These are phyloP conservation scores for Globisporangium paroecandrum DNA, from an alignment of 352 stramenopile species.

Conservation along the genomic window DNA sequence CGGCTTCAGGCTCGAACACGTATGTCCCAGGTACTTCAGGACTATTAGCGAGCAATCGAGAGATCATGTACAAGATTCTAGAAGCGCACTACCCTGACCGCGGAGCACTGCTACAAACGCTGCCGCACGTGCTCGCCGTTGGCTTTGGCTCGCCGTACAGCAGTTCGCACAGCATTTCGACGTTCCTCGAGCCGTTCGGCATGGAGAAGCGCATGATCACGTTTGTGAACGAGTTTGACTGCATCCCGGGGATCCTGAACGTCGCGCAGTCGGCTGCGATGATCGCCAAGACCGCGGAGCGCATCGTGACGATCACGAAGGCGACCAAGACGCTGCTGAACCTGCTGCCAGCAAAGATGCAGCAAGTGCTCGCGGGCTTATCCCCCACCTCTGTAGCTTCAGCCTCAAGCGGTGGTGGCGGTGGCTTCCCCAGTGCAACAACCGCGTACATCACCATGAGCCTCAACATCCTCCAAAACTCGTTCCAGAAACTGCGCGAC, in stretches of 20 bases:
- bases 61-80: conserved; percentile 13
- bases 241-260: conserved; percentile 82
- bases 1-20: neutral
- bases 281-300: conserved; percentile 75
- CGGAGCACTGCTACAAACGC: conserved; percentile 23
- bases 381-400: conserved; percentile 6
- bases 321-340: conserved; percentile 72
- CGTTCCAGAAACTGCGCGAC: conserved; percentile 78
- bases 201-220: conserved; percentile 59
- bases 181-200: conserved; percentile 49
- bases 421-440: conserved; percentile 28
- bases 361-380: conserved; percentile 55
- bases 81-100: conserved; percentile 21
- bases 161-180: conserved; percentile 38
- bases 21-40: neutral
- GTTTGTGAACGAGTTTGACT: conserved; percentile 86
- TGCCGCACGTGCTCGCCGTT: conserved; percentile 58
- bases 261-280: conserved; percentile 73
- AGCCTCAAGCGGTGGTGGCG: neutral
- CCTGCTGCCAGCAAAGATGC: conserved; percentile 69
- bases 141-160: conserved; percentile 79
- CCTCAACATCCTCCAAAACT: conserved; percentile 73
- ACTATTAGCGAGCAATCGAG: neutral
- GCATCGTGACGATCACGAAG: conserved; percentile 77
- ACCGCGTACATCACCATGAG: conserved; percentile 82